Evolutionary conservation across 768 basidiomycete species (phyloP).

Genomic region (Boletus bicolor): DNA sequence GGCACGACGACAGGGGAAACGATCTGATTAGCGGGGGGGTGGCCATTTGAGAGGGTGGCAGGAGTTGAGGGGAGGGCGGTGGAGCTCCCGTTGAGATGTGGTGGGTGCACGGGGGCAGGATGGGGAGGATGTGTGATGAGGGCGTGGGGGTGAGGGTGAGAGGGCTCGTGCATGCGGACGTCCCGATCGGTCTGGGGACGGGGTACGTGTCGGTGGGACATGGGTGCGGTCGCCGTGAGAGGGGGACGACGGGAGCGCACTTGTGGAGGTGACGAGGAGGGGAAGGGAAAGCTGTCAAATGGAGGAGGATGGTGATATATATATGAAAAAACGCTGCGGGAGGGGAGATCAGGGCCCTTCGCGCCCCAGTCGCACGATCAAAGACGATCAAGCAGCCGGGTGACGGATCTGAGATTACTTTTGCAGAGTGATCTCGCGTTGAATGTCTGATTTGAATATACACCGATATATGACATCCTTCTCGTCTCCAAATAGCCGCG

Average conservation of each 20-base stretch:
- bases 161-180: conserved; percentile 59
- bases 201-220: conserved; percentile 61
- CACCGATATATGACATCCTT: conserved; percentile 31
- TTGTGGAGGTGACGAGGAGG: conserved; percentile 39
- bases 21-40: conserved; percentile 35
- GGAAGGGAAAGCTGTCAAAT: conserved; percentile 46
- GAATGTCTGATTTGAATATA: conserved; percentile 38
- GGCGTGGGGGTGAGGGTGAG: conserved; percentile 40
- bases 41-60: conserved; percentile 41
- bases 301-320: conserved; percentile 51
- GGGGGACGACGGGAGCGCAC: conserved; percentile 21
- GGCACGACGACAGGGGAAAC: conserved; percentile 49
- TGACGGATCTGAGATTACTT: conserved; percentile 36
- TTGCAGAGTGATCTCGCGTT: conserved; percentile 38
- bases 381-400: conserved; percentile 51
- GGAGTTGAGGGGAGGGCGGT: conserved; percentile 45
- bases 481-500: conserved; percentile 52
- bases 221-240: conserved; percentile 33
- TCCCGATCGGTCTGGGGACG: conserved; percentile 58
- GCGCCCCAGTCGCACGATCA: conserved; percentile 57
- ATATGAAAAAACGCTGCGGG: conserved; percentile 44
- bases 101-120: conserved; percentile 31
- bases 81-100: conserved; percentile 53
- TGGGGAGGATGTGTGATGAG: conserved; percentile 43
- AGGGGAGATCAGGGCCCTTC: conserved; percentile 43